A percentile compares a stretch with the other conserved stretches of the same genome.
Conservation (phyloP, 805 yeast species). For the Grigorovia jiainica region DNA sequence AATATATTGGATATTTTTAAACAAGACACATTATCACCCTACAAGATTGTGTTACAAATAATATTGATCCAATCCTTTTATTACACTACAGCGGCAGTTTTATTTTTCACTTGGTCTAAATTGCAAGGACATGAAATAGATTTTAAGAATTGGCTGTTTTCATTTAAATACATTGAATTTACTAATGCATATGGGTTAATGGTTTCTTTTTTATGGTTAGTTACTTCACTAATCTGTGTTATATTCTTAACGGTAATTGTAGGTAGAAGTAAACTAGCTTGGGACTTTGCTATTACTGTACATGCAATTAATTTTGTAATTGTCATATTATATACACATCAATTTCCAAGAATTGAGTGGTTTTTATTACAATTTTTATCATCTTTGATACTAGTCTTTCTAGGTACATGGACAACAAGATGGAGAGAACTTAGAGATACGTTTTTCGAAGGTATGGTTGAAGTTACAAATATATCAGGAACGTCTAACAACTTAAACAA, state of each 20-base stretch:
- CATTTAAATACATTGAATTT: conserved; percentile 66
- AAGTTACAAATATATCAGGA: conserved; percentile 16
- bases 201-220: conserved; percentile 65
- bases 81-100: conserved; percentile 58
- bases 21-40: conserved; percentile 45
- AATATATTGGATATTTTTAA: conserved; percentile 25
- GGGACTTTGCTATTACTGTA: conserved; percentile 94
- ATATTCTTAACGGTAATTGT: conserved; percentile 77
- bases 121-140: conserved; percentile 64
- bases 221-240: conserved; percentile 76
- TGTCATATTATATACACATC: conserved; percentile 53
- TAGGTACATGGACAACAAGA: conserved; percentile 84
- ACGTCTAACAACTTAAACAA: neutral
- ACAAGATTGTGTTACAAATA: conserved; percentile 59
- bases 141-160: conserved; percentile 56
- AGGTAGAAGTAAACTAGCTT: conserved; percentile 86
- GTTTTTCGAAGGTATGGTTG: conserved; percentile 76
- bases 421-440: conserved; percentile 88
- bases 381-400: conserved; percentile 55
- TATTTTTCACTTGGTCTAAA: conserved; percentile 56
- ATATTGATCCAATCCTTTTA: conserved; percentile 68
- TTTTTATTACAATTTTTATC: conserved; percentile 71
- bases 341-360: conserved; percentile 76
- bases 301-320: conserved; percentile 71
- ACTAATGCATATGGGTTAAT: conserved; percentile 77